Evolutionary conservation across 805 yeast species (phyloP), one percentile per base, ranked within the genome.

Genomic region (Starmerella bombi): DNA sequence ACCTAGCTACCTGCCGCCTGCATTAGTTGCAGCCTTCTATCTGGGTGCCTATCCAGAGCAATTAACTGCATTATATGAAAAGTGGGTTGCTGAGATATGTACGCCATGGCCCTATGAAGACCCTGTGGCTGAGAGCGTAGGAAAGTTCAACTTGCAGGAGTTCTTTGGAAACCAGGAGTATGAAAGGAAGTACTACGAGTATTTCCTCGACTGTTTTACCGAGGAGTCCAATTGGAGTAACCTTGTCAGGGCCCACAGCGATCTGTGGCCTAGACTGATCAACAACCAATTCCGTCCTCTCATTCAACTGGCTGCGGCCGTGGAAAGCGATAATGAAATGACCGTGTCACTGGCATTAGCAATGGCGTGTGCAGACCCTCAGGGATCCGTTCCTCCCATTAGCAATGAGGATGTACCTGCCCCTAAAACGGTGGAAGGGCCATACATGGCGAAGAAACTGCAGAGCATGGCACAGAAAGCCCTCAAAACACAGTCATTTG

Each of bases 91-190:
- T 12, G 34, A 41, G 21, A 15, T 44, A 3, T 48, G 59, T 25
- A 52, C 41, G 9, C 44, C 30, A 6, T 62, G 67, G 66, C 53
- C 59, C n/a, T 65, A 61, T 28, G 66, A 62, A 36, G 51, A 53
- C 31, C 65, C 67, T 0, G 50, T 52, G 12, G 68, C 59, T 27
- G 61, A 63, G 18, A 59, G 63, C 16, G 41, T 53, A 2, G 51
- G 54, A 0, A 55, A 50, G 32, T 56, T 52, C 27, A 61, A 61
- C 19, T 54, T 64, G 48, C 39, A 43, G 14, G 52, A 54, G 17
- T 55, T 49, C 28, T 45, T 49, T 21, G 65, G 65, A n/a, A 41
- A 59, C 14, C 41, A 40, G 40, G 39, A 42, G 37, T 59, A 57
- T 41, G 63, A 59, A 39, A 45, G 58, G 20, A 60, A 65, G 3